phyloP scores from a whole-genome alignment of 768 basidiomycete species.

The Boletus pseudo-olivaceus region DNA sequence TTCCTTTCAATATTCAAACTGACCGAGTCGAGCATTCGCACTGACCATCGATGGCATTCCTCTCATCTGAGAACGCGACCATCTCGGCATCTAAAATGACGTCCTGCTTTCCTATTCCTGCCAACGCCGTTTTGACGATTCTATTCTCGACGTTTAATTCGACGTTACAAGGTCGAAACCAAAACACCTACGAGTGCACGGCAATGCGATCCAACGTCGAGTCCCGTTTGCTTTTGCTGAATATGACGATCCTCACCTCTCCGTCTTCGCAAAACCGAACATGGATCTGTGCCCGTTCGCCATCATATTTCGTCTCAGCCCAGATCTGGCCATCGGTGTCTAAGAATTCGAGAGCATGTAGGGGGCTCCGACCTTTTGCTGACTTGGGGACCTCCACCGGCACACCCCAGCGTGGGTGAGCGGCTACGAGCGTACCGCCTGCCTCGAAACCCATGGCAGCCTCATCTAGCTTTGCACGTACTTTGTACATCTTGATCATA shows the following conservation, averaged over 20 bases:
- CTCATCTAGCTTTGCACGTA: slow-evolving; percentile 56
- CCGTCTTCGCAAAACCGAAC: slow-evolving; percentile 46
- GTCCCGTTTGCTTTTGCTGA: slow-evolving; percentile 84
- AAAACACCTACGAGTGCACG: slow-evolving; percentile 45
- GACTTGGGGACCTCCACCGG: slow-evolving; percentile 83
- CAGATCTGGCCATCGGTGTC: slow-evolving; percentile 43
- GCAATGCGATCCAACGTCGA: slow-evolving; percentile 73
- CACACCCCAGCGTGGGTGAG: slow-evolving; percentile 48
- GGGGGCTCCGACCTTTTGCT: slow-evolving; percentile 62
- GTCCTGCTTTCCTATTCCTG: slow-evolving; percentile 37
- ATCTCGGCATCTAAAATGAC: slow-evolving; percentile 83
- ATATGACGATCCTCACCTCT: slow-evolving; percentile 61
- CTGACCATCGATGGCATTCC: slow-evolving; percentile 64
- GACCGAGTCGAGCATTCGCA: slow-evolving; percentile 7
- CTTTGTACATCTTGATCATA: slow-evolving; percentile 52
- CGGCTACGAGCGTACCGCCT: slow-evolving; percentile 21
- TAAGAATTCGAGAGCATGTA: slow-evolving; percentile 48
- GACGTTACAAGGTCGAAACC: not conserved
- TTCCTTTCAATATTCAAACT: slow-evolving; percentile 1
- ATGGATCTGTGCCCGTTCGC: slow-evolving; percentile 93
- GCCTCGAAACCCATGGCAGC: slow-evolving; percentile 47
- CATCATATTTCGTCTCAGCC: slow-evolving; percentile 94
- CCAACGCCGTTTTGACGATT: slow-evolving; percentile 60
- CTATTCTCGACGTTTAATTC: slow-evolving; percentile 29
- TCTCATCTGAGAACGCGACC: slow-evolving; percentile 70